Conservation (phyloP, 2,329 filamentous ascomycete genomes). For the Coniosporium tulheliwenetii region DNA sequence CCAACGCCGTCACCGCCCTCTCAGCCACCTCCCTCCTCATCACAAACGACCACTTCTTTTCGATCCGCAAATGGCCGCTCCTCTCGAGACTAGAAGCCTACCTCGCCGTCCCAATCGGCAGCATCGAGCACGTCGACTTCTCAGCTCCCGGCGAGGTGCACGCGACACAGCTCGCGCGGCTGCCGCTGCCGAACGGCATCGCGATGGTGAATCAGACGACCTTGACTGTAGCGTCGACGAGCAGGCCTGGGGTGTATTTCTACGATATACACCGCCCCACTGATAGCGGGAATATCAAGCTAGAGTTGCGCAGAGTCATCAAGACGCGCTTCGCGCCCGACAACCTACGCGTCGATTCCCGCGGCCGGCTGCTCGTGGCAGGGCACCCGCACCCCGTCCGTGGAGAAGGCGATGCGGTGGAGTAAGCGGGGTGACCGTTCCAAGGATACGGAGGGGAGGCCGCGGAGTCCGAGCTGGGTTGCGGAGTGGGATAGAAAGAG, state of each 20-base stretch:
- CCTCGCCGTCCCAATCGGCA: no score
- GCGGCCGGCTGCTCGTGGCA: conserved; percentile 22
- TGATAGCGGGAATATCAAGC: conserved; percentile 2
- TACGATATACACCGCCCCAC: conserved; percentile 11
- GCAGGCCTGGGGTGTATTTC: conserved; percentile 17
- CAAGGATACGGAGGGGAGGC: no score
- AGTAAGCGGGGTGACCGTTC: no score
- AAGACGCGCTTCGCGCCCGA: conserved; percentile 18
- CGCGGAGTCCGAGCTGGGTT: no score
- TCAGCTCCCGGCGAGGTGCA: no score
- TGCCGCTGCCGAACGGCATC: conserved; percentile 19
- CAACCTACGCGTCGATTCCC: conserved; percentile 21
- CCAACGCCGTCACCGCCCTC: conserved; percentile 9
- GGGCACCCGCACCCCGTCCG: conserved; percentile 21
- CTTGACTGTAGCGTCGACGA: conserved; percentile 22
- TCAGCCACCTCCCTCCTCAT: conserved; percentile 15
- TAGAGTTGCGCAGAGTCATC: conserved; percentile 7
- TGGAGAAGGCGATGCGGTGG: no score
- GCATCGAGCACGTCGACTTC: no score
- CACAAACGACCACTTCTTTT: conserved; percentile 30
- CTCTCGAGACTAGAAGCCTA: no score
- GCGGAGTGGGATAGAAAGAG: no score
- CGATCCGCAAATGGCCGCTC: neutral
- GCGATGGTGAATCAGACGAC: conserved; percentile 18
- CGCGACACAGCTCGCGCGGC: no score